These are phyloP conservation scores for Trypanosoma rangeli DNA, from an alignment of 208 protist genomes.

Conservation along the genomic window DNA sequence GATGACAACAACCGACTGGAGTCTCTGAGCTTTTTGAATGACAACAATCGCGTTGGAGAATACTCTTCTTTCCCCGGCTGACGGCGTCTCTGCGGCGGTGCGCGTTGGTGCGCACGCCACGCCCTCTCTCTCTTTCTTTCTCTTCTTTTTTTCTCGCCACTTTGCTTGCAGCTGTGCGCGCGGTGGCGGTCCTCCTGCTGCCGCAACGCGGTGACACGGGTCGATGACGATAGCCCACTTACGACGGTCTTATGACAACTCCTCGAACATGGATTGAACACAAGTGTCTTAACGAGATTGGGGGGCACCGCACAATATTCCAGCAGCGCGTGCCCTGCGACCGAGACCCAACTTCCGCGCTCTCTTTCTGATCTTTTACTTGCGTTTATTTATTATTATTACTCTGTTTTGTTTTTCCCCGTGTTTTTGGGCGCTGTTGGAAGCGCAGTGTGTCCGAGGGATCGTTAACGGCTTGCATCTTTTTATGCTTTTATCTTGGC, in stretches of 20 bases:
- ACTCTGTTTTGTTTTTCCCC: background rate
- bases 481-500: too few species aligned
- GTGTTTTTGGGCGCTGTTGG: background rate
- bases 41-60: conserved; percentile 1
- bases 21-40: background rate
- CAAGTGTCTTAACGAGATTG: conserved; percentile 47
- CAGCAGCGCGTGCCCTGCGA: conserved; percentile 50
- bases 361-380: conserved; percentile 1
- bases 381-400: too few species aligned
- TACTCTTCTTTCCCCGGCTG: conserved; percentile 2
- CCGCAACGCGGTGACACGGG: background rate
- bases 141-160: background rate
- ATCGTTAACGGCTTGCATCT: too few species aligned
- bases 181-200: background rate
- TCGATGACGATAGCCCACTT: conserved; percentile 39
- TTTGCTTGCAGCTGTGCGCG: background rate
- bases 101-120: background rate
- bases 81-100: background rate
- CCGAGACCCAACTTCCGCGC: conserved; percentile 23
- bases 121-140: background rate
- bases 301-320: conserved; percentile 47
- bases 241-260: conserved; percentile 59
- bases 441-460: too few species aligned
- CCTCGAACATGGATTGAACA: conserved; percentile 56
- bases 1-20: conserved; percentile 3